Conservation (phyloP, 2,329 filamentous ascomycete species). For the Acarospora socialis region DNA sequence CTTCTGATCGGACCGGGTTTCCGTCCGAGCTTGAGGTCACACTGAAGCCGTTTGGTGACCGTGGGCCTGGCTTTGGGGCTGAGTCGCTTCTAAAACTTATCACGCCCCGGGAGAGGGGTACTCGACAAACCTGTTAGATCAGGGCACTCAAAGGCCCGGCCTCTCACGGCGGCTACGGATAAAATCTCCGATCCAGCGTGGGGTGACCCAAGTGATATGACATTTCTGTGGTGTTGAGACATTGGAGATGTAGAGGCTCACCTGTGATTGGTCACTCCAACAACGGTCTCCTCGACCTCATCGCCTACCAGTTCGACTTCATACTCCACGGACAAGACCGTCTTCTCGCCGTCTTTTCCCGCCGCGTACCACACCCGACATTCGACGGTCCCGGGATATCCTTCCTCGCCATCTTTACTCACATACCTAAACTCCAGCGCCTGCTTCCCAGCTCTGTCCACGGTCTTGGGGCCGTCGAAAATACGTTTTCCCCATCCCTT, state of each 20-base stretch:
- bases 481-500: constrained; percentile 64
- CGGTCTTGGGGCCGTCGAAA: constrained; percentile 56
- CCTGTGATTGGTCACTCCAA: constrained; percentile 96
- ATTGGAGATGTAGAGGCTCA: too few species aligned
- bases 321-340: constrained; percentile 73
- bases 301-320: constrained; percentile 67
- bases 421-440: constrained; percentile 49
- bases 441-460: constrained; percentile 45
- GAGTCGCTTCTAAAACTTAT: too few species aligned
- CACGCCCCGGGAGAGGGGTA: too few species aligned
- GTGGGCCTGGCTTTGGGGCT: too few species aligned
- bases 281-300: constrained; percentile 70
- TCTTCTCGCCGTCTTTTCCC: constrained; percentile 51
- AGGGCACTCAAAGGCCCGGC: too few species aligned
- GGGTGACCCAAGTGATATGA: constrained; percentile 23
- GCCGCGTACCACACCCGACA: constrained; percentile 65
- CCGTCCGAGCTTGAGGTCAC: too few species aligned
- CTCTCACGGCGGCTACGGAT: too few species aligned
- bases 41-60: too few species aligned
- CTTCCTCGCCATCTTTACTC: constrained; percentile 73
- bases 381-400: constrained; percentile 76
- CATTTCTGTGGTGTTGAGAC: neutral
- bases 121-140: too few species aligned
- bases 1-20: too few species aligned
- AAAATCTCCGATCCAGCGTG: too few species aligned